phyloP scores from a whole-genome alignment of 192 early-diverging fungal genomes.

The Coemansia aciculifera region DNA sequence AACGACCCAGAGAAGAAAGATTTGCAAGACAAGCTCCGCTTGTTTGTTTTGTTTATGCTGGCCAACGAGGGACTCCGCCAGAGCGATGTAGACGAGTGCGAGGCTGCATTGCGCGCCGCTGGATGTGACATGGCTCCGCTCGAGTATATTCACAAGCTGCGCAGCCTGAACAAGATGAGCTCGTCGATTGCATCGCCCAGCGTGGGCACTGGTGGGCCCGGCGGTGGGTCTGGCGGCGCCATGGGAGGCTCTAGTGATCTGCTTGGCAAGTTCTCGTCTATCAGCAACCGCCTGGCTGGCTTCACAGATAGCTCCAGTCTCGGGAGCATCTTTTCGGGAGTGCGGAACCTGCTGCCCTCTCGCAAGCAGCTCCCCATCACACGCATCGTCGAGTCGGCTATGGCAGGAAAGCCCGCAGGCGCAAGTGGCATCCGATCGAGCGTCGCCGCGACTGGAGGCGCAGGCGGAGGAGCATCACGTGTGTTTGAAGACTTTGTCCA shows the following conservation, averaged over 20 bases:
- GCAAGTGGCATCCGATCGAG: constrained; percentile 27
- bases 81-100: constrained; percentile 83
- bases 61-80: constrained; percentile 69
- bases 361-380: constrained; percentile 88
- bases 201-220: constrained; percentile 6
- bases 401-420: constrained; percentile 61
- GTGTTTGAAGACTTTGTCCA: constrained; percentile 80
- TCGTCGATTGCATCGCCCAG: constrained; percentile 28
- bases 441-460: constrained; percentile 12
- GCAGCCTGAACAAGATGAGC: constrained; percentile 43
- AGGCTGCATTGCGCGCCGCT: constrained; percentile 70
- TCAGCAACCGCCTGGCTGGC: constrained; percentile 71
- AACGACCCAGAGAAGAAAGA: constrained; percentile 78
- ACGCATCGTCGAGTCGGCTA: constrained; percentile 79
- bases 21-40: constrained; percentile 85
- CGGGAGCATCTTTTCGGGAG: constrained; percentile 78
- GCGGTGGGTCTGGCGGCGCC: neutral
- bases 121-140: constrained; percentile 77
- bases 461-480: constrained; percentile 13
- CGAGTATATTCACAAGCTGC: constrained; percentile 78
- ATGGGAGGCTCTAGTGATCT: constrained; percentile 35
- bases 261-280: constrained; percentile 65
- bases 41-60: constrained; percentile 88
- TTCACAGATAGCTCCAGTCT: constrained; percentile 71
- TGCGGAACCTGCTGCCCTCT: constrained; percentile 92